phyloP scores from a whole-genome alignment of 2,329 filamentous ascomycete genomes.

The Zymoseptoria ardabiliae region DNA sequence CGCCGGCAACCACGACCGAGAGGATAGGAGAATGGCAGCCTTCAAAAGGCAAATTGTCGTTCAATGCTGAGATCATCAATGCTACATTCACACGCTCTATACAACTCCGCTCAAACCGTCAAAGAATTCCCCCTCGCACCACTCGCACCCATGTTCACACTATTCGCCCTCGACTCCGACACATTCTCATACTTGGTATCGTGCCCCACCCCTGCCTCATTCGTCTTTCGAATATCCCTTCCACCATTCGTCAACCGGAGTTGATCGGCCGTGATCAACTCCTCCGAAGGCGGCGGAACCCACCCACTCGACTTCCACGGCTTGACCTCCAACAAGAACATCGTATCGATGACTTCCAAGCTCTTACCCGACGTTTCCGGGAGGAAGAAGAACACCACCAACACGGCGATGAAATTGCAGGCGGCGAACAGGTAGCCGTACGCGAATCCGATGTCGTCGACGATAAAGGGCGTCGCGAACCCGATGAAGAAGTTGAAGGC shows the following conservation, averaged over 20 bases:
- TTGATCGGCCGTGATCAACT: constrained; percentile 19
- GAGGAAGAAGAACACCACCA: constrained; percentile 28
- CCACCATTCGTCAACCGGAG: constrained; percentile 19
- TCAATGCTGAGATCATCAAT: too few species aligned
- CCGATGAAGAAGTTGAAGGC: constrained; percentile 29
- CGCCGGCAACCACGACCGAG: too few species aligned
- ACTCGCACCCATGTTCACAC: constrained; percentile 3
- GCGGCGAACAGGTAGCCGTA: constrained; percentile 31
- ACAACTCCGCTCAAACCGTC: background rate
- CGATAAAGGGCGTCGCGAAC: constrained; percentile 22
- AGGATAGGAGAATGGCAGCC: too few species aligned
- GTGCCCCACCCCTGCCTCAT: constrained; percentile 9
- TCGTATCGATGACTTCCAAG: constrained; percentile 30
- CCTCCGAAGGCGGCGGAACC: constrained; percentile 21
- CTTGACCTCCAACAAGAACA: constrained; percentile 22
- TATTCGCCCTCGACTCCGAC: constrained; percentile 4
- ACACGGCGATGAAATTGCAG: constrained; percentile 24
- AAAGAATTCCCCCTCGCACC: constrained; percentile 8
- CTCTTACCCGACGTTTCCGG: constrained; percentile 26
- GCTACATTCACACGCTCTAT: background rate
- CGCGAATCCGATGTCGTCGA: constrained; percentile 27
- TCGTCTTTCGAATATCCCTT: constrained; percentile 23
- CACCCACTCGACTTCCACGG: constrained; percentile 26
- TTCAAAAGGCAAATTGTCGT: too few species aligned
- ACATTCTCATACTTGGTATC: constrained; percentile 10